Evolutionary conservation across 2,329 filamentous ascomycete genomes (phyloP).

Genomic region (Penicillium thymicola): DNA sequence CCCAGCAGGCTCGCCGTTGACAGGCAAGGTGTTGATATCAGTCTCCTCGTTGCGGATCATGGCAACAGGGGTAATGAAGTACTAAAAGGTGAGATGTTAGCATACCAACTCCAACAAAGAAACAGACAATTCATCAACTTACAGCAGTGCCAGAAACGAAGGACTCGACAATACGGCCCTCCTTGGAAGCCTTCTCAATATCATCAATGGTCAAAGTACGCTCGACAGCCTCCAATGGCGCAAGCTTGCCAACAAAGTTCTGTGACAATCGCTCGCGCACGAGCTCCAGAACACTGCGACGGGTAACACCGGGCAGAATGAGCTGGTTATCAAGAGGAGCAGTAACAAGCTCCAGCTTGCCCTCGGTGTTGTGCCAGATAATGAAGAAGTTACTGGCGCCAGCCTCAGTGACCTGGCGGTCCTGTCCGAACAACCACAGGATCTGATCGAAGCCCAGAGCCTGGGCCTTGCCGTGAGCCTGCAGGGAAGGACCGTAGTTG

Average conservation of each 20-base stretch:
- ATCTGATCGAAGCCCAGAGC: constrained; percentile 78
- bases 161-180: constrained; percentile 76
- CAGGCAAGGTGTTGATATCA: constrained; percentile 54
- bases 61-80: constrained; percentile 67
- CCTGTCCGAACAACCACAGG: constrained; percentile 82
- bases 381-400: constrained; percentile 92
- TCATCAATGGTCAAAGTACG: constrained; percentile 78
- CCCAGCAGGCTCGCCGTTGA: constrained; percentile 29
- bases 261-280: constrained; percentile 58
- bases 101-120: neutral
- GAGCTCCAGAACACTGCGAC: constrained; percentile 73
- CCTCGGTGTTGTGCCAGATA: constrained; percentile 63
- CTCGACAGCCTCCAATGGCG: constrained; percentile 81
- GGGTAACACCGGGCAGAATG: constrained; percentile 86
- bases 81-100: constrained; percentile 45
- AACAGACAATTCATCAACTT: constrained; percentile 38
- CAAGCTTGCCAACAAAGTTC: constrained; percentile 45
- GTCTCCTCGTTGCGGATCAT: constrained; percentile 65
- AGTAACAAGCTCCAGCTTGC: constrained; percentile 69
- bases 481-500: constrained; percentile 83
- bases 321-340: constrained; percentile 78
- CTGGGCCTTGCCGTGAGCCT: constrained; percentile 73
- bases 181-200: constrained; percentile 65
- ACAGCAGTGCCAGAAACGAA: constrained; percentile 86
- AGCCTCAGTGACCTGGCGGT: constrained; percentile 81